A percentile compares a stretch with the other conserved stretches of the same genome.
phyloP scores from a whole-genome alignment of 345 rosid species.

The Salix udensis region DNA sequence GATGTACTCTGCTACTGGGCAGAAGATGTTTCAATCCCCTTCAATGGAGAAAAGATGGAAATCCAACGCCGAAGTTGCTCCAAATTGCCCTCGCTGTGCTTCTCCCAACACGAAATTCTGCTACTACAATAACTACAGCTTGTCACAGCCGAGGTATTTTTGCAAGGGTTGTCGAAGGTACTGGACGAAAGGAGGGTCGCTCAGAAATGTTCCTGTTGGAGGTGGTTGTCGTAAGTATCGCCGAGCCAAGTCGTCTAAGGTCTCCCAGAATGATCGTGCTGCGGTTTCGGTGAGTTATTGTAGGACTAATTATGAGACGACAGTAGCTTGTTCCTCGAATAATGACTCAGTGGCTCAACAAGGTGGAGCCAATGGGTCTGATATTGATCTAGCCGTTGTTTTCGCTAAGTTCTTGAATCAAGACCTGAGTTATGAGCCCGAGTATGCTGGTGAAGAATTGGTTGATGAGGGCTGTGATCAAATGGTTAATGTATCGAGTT shows the following conservation, averaged over 20 bases:
- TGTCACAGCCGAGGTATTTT: constrained; percentile 85
- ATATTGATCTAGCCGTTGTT: constrained; percentile 70
- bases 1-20: constrained; percentile 23
- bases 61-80: constrained; percentile 46
- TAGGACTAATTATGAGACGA: constrained; percentile 15
- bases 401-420: constrained; percentile 63
- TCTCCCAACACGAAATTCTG: constrained; percentile 87
- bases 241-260: constrained; percentile 40
- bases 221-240: constrained; percentile 82
- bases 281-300: neutral
- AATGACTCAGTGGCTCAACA: neutral
- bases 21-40: constrained; percentile 18
- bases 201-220: constrained; percentile 78
- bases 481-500: constrained; percentile 5
- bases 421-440: constrained; percentile 14
- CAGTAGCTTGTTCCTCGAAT: neutral
- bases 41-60: constrained; percentile 31
- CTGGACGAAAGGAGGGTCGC: constrained; percentile 90
- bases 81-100: constrained; percentile 83
- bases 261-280: constrained; percentile 16
- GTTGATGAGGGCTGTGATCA: neutral
- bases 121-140: constrained; percentile 88
- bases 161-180: constrained; percentile 80
- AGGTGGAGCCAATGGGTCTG: constrained; percentile 14
- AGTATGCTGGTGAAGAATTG: constrained; percentile 6